phyloP scores from a whole-genome alignment of 2,329 filamentous ascomycete species.

The Phoma sp. region DNA sequence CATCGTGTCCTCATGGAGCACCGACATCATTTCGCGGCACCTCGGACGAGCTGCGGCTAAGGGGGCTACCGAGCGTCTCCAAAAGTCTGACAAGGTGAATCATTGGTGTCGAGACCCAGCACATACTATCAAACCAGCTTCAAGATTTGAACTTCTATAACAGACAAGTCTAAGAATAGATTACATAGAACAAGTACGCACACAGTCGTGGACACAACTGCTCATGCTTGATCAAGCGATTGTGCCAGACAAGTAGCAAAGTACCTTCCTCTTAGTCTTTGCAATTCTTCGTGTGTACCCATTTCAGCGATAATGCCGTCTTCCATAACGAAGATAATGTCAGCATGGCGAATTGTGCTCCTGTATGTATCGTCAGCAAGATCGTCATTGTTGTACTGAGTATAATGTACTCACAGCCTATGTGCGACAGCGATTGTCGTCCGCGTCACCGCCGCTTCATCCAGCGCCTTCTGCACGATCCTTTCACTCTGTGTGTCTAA shows the following conservation, averaged over 20 bases:
- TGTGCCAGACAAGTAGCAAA: conserved; percentile 12
- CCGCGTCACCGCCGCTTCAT: conserved; percentile 54
- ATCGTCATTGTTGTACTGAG: not conserved
- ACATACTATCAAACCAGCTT: too few species aligned
- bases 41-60: too few species aligned
- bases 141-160: too few species aligned
- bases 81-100: too few species aligned
- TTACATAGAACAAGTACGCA: too few species aligned
- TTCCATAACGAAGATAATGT: conserved; percentile 50
- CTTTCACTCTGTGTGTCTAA: conserved; percentile 72
- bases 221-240: conserved; percentile 10
- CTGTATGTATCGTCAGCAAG: not conserved
- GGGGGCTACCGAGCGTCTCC: too few species aligned
- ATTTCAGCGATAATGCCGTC: conserved; percentile 48
- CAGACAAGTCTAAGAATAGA: too few species aligned
- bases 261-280: conserved; percentile 17
- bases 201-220: not conserved
- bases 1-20: too few species aligned
- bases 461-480: conserved; percentile 72
- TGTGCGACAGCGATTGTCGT: conserved; percentile 54
- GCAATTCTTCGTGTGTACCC: conserved; percentile 46
- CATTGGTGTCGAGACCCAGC: too few species aligned
- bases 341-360: conserved; percentile 47
- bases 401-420: conserved; percentile 53
- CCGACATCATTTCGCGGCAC: too few species aligned